Evolutionary conservation across 2,329 filamentous ascomycete species (phyloP).

Genomic region (Fusarium acutatum): DNA sequence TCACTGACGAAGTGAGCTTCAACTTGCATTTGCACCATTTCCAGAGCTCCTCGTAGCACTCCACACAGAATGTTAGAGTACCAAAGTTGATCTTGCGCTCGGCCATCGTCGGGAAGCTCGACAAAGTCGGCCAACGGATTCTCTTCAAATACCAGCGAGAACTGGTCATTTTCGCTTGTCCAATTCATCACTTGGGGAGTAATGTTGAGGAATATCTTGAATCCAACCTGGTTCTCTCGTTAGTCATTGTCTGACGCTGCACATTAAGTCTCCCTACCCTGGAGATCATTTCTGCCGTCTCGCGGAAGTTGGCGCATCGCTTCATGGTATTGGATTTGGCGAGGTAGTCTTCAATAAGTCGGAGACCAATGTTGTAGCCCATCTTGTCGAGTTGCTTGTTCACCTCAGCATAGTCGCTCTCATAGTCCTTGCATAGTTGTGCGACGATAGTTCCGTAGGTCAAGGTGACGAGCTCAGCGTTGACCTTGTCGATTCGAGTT

Average conservation of each 20-base stretch:
- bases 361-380: constrained; percentile 98
- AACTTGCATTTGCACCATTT: constrained; percentile 99
- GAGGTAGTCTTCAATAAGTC: constrained; percentile 96
- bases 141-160: constrained; percentile 95
- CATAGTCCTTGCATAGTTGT: constrained; percentile 95
- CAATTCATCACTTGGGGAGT: constrained; percentile 94
- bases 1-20: constrained; percentile 97
- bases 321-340: constrained; percentile 93
- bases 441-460: constrained; percentile 98
- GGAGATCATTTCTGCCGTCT: constrained; percentile 96
- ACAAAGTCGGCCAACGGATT: constrained; percentile 98
- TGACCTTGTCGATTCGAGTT: constrained; percentile 96
- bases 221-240: constrained; percentile 75
- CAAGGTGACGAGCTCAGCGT: constrained; percentile 94
- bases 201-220: constrained; percentile 99
- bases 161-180: constrained; percentile 95
- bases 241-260: constrained; percentile 22
- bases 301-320: constrained; percentile 89
- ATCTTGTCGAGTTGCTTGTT: constrained; percentile 99
- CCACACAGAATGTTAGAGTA: constrained; percentile 98
- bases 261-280: constrained; percentile 66
- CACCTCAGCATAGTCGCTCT: constrained; percentile 91
- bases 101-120: constrained; percentile 93
- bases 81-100: constrained; percentile 96
- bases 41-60: constrained; percentile 86